phyloP scores from a whole-genome alignment of 225 moss, liverwort and hornwort species.

The Ulota crispa region DNA sequence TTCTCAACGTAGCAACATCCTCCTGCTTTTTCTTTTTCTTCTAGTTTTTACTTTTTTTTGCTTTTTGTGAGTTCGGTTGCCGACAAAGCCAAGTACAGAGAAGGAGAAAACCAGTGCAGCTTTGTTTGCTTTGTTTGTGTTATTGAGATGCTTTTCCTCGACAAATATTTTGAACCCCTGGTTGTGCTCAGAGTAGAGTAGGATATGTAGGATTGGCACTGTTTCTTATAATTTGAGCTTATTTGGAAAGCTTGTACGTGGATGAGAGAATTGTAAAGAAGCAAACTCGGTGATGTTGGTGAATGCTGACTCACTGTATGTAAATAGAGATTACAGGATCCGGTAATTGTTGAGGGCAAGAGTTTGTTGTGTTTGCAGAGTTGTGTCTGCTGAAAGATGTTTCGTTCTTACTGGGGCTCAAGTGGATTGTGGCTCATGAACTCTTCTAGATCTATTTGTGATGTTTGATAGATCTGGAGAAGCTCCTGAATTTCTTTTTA shows the following conservation, averaged over 20 bases:
- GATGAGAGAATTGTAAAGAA: neutral
- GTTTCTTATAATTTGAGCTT: neutral
- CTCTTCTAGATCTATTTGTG: neutral
- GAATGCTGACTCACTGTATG: neutral
- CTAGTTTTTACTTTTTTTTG: no score
- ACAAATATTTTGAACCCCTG: neutral
- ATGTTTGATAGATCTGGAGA: neutral
- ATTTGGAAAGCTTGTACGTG: neutral
- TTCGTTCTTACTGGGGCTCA: neutral
- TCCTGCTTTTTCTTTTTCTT: neutral
- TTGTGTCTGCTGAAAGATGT: neutral
- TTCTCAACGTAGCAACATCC: neutral
- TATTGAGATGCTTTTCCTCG: slow-evolving; percentile 10
- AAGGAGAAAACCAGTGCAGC: neutral
- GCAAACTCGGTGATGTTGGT: neutral
- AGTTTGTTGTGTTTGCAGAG: neutral
- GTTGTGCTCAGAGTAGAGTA: neutral
- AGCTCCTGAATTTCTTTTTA: neutral
- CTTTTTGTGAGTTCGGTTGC: no score
- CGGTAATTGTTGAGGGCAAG: neutral
- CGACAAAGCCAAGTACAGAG: neutral
- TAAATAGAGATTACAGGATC: slow-evolving; percentile 14
- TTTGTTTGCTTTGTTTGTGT: neutral
- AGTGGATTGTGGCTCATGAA: neutral
- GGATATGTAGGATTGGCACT: neutral